A percentile compares a stretch with the other conserved stretches of the same genome.
phyloP scores from a whole-genome alignment of 352 stramenopile species.

The Globisporangium nagaii region DNA sequence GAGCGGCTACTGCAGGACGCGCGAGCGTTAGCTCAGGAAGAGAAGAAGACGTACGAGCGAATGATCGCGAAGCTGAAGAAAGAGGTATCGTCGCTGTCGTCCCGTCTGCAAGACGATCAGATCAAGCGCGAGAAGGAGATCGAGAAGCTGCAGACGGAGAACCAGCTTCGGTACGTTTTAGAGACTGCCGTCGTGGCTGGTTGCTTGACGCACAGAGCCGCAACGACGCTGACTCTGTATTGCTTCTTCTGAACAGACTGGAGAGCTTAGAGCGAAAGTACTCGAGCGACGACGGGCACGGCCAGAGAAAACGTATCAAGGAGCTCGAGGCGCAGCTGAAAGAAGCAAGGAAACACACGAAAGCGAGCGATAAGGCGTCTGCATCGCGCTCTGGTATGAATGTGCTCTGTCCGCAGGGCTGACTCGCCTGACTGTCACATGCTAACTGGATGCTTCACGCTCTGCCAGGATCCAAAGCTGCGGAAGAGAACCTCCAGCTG shows the following conservation, averaged over 20 bases:
- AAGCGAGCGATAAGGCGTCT: constrained; percentile 28
- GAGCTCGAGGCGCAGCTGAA: constrained; percentile 53
- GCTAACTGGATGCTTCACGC: not conserved
- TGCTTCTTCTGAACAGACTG: constrained; percentile 8
- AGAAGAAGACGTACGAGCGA: constrained; percentile 71
- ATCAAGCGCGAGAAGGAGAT: constrained; percentile 35
- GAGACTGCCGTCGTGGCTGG: not conserved
- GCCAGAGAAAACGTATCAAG: constrained; percentile 34
- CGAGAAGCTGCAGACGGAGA: constrained; percentile 43
- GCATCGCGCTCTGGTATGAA: constrained; percentile 26
- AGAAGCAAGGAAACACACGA: constrained; percentile 37
- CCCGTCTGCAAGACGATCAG: constrained; percentile 42
- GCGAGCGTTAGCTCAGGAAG: constrained; percentile 43
- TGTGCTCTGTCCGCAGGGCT: not conserved
- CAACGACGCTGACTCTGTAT: not conserved
- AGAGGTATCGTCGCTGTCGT: constrained; percentile 53
- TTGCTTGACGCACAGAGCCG: not conserved
- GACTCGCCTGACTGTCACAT: not conserved
- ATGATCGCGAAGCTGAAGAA: constrained; percentile 65
- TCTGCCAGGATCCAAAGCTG: constrained; percentile 27
- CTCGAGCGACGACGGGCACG: constrained; percentile 28
- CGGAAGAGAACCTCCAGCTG: constrained; percentile 45
- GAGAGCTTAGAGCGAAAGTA: constrained; percentile 26
- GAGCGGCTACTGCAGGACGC: constrained; percentile 61
- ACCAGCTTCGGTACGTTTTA: constrained; percentile 23